Evolutionary conservation across 129 eudicot species (phyloP), one percentile per base, ranked within the genome.

Genomic region (Chrysanthemum makinoi): DNA sequence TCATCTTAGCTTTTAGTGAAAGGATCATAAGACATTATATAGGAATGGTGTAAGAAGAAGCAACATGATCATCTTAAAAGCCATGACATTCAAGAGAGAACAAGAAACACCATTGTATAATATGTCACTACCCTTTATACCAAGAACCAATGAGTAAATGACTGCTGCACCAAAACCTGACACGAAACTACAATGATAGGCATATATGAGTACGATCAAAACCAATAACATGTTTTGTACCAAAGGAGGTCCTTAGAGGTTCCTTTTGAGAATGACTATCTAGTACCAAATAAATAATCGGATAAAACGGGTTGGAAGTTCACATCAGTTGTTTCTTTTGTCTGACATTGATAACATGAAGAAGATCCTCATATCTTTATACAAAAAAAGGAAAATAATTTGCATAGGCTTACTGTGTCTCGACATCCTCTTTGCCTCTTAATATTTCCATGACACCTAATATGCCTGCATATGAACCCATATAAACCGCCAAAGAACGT

Each of bases 351-450:
- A 53, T 15, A 15, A 53, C 59, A 53, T 53, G 19, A 53, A 53
- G 10, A 16, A 2, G 2, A 53, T 53, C 3, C 59, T 15, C 59
- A 53, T 16, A 16, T 16, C 19, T 53, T 19, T n/a, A 35, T 35
- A 35, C 44, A 6, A 35, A 35, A 33, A n/a, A 53, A 4, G 10
- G 19, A 7, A 52, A 53, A 16, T 53, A n/a, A n/a, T 53, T 53
- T 53, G 59, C 59, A 53, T 53, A 53, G 16, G 22, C 59, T 53
- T 53, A 53, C 59, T 53, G 16, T 53, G 59, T 53, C 59, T 53
- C 10, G 10, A 53, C 58, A 53, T 53, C 58, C 58, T 53, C 20
- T 4, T 53, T 53, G 58, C 58, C 20, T n/a, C 58, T 53, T 53
- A 18, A 53, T n/a, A 10, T 53, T n/a, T 15, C 11, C 20, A 53